Evolutionary conservation across 345 rosid genomes (phyloP).

Genomic region (Melastoma malabathricum): DNA sequence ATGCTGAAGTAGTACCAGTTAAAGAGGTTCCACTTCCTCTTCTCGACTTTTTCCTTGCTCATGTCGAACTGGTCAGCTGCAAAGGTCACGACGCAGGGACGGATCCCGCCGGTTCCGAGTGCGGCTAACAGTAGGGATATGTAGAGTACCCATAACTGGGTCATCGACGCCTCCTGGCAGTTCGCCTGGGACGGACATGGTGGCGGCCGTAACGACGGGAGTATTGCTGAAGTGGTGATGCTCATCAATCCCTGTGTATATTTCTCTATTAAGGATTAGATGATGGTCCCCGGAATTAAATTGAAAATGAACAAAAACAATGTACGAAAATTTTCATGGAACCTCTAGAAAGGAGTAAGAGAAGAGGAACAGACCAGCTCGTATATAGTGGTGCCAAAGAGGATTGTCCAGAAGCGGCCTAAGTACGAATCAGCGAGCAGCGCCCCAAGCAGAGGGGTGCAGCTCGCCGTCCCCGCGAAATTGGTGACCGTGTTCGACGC

Average conservation of each 20-base stretch:
- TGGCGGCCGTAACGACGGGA: slow-evolving; percentile 39
- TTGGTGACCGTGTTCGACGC: slow-evolving; percentile 95
- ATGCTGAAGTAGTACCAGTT: slow-evolving; percentile 43
- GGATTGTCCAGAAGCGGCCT: slow-evolving; percentile 84
- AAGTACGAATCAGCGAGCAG: slow-evolving; percentile 66
- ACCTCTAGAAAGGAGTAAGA: neutral
- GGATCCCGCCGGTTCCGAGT: slow-evolving; percentile 34
- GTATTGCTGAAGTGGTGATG: slow-evolving; percentile 37
- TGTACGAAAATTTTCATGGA: neutral
- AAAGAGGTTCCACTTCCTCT: slow-evolving; percentile 33
- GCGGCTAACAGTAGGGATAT: slow-evolving; percentile 38
- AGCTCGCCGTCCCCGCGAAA: slow-evolving; percentile 74
- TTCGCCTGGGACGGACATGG: slow-evolving; percentile 34
- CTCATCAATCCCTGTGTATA: slow-evolving; percentile 44
- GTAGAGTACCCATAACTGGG: slow-evolving; percentile 39
- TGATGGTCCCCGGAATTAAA: too few relatives aligned
- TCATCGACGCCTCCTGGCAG: slow-evolving; percentile 34
- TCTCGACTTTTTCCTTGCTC: slow-evolving; percentile 20
- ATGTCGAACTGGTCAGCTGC: slow-evolving; percentile 50
- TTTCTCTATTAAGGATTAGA: too few relatives aligned
- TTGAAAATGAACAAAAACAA: too few relatives aligned
- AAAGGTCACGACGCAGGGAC: slow-evolving; percentile 43
- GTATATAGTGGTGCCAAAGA: slow-evolving; percentile 55
- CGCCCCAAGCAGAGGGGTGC: slow-evolving; percentile 83
- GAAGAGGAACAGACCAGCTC: slow-evolving; percentile 31